These are phyloP conservation scores for Elsinoe australis DNA, from an alignment of 2,329 filamentous ascomycete species.

Conservation along the genomic window DNA sequence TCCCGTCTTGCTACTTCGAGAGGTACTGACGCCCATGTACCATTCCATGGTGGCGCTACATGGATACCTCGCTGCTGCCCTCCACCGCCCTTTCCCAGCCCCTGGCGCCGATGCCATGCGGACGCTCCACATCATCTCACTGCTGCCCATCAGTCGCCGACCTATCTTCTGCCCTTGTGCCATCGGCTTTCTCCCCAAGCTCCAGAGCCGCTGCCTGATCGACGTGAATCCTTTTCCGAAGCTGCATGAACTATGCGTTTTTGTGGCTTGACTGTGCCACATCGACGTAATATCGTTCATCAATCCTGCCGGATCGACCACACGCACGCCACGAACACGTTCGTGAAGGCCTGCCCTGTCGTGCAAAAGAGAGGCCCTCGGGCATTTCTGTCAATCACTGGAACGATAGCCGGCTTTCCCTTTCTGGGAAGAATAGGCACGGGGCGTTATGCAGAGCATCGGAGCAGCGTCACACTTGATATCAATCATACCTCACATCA, in stretches of 20 bases:
- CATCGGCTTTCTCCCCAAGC: no score
- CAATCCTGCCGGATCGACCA: no score
- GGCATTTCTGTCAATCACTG: no score
- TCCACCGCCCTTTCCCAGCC: slow-evolving; percentile 6
- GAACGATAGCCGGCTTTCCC: slow-evolving; percentile 4
- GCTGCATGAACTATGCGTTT: slow-evolving; percentile 5
- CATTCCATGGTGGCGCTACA: neutral
- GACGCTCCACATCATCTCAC: slow-evolving; percentile 7
- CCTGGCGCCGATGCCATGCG: neutral
- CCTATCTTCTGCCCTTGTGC: neutral
- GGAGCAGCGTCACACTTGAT: slow-evolving; percentile 1
- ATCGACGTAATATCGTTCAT: neutral
- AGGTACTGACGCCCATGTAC: slow-evolving; percentile 2
- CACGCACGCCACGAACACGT: slow-evolving; percentile 8
- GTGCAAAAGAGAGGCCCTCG: no score
- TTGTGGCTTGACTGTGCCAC: slow-evolving; percentile 9
- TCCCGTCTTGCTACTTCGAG: neutral
- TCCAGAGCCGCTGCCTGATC: no score
- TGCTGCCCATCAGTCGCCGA: slow-evolving; percentile 5
- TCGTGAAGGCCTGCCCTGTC: no score
- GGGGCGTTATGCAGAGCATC: slow-evolving; percentile 8
- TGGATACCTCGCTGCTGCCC: neutral
- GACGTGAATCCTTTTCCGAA: slow-evolving; percentile 1
- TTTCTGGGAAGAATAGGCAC: neutral
- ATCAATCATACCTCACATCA: no score